Conservation (phyloP, 805 yeast species). For the Starmerella davenportii region DNA sequence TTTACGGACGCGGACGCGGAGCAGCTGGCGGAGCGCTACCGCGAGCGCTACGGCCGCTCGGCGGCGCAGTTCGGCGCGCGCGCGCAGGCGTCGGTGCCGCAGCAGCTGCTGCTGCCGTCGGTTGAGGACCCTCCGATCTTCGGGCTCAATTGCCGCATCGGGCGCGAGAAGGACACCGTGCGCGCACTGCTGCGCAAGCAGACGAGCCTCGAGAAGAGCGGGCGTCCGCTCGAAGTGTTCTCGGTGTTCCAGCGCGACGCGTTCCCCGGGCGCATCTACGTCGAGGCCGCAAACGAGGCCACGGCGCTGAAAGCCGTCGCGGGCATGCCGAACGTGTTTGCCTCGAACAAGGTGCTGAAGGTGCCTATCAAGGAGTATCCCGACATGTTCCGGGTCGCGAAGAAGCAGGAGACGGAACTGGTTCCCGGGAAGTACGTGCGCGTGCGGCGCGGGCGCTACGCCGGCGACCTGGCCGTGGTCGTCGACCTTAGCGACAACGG, state of each 20-base stretch:
- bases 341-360: conserved; percentile 46
- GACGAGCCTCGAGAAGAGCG: conserved; percentile 54
- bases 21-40: conserved; percentile 73
- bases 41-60: conserved; percentile 79
- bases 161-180: conserved; percentile 81
- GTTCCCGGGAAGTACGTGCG: conserved; percentile 88
- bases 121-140: conserved; percentile 92
- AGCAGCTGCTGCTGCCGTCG: conserved; percentile 80
- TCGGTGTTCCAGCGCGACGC: conserved; percentile 90
- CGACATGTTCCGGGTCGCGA: conserved; percentile 74
- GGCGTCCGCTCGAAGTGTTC: conserved; percentile 62
- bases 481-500: conserved; percentile 90
- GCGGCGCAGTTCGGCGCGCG: conserved; percentile 60
- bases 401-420: conserved; percentile 69
- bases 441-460: conserved; percentile 75
- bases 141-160: conserved; percentile 87
- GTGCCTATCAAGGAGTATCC: conserved; percentile 95
- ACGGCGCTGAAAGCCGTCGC: conserved; percentile 77
- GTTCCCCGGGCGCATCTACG: conserved; percentile 76
- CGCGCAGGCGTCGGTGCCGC: conserved; percentile 66
- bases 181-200: conserved; percentile 71
- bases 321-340: conserved; percentile 76
- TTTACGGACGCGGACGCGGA: conserved; percentile 91
- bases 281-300: conserved; percentile 85
- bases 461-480: conserved; percentile 82